Conservation (phyloP, 139 green algal genomes). For the Asterochloris sp. region DNA sequence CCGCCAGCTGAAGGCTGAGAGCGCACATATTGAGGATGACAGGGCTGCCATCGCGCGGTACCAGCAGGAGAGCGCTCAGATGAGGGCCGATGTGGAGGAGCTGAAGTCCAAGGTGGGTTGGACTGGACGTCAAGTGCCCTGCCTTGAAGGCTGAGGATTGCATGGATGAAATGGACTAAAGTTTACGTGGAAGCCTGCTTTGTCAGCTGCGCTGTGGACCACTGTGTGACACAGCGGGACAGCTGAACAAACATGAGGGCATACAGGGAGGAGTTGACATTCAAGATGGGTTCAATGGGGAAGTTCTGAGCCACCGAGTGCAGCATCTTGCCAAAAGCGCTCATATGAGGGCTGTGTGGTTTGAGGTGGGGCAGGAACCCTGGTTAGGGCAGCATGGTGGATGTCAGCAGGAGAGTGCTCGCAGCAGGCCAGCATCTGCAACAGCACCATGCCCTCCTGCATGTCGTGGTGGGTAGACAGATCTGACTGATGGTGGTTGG, state of each 20-base stretch:
- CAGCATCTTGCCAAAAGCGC: no score
- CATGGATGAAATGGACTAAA: background rate
- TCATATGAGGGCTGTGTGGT: no score
- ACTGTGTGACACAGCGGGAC: no score
- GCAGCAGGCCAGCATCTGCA: background rate
- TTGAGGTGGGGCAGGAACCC: no score
- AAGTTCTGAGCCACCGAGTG: no score
- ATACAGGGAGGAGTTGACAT: no score
- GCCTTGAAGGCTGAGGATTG: background rate
- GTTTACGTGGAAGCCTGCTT: background rate
- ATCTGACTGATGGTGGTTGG: background rate
- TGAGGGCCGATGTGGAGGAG: slow-evolving; percentile 61
- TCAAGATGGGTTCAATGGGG: no score
- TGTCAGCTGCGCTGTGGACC: background rate
- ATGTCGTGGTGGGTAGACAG: background rate
- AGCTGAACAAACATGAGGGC: no score
- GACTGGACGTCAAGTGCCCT: background rate
- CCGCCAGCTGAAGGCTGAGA: slow-evolving; percentile 53
- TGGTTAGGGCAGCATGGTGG: no score
- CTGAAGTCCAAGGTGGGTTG: slow-evolving; percentile 53
- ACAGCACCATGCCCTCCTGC: background rate
- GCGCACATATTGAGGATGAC: slow-evolving; percentile 38
- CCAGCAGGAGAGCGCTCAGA: slow-evolving; percentile 57
- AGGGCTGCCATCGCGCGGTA: slow-evolving; percentile 46
- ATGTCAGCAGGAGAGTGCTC: no score